Percentiles rank a stretch among this genome's conserved stretches.
Evolutionary conservation across 805 yeast species (phyloP).

Genomic region (Dipodascus albidus): DNA sequence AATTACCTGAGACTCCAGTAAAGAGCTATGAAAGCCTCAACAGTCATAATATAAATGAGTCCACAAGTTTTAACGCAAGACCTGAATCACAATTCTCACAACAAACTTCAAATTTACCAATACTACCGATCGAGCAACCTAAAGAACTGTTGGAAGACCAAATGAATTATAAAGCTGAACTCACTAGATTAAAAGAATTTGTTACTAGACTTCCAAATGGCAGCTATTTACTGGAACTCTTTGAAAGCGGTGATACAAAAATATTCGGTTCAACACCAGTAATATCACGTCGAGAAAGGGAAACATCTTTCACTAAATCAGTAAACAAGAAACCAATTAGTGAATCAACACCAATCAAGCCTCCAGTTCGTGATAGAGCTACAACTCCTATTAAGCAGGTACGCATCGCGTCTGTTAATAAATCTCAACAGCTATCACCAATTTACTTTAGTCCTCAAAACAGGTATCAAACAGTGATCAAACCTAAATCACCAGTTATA

Average conservation of each 20-base stretch:
- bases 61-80: background rate
- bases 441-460: background rate
- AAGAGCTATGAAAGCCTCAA: background rate
- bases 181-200: background rate
- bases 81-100: background rate
- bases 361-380: background rate
- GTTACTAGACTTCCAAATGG: conserved; percentile 1
- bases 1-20: background rate
- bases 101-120: background rate
- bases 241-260: conserved; percentile 1
- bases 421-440: background rate
- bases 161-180: background rate
- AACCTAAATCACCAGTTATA: no score
- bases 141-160: background rate
- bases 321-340: background rate
- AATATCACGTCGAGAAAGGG: background rate
- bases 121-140: background rate
- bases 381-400: background rate
- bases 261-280: background rate
- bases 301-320: background rate
- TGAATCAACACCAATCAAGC: background rate
- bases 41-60: background rate
- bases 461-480: no score
- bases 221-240: background rate
- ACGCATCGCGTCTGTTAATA: background rate